Evolutionary conservation across 1,284 basidiomycete genomes (phyloP).

Genomic region (Sanguinoderma infundibulare): DNA sequence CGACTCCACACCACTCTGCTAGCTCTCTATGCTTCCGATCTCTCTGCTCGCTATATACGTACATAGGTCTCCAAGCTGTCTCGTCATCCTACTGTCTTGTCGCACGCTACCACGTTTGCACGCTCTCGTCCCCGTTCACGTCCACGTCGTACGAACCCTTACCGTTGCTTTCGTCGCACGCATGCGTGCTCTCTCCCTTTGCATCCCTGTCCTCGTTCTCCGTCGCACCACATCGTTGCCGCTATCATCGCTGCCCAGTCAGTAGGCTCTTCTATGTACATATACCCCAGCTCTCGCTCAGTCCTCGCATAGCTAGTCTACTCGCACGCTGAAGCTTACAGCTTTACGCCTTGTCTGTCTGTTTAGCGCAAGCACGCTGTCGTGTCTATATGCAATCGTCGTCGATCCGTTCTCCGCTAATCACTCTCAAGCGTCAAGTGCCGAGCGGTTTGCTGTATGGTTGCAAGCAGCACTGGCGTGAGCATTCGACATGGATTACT

Average conservation of each 20-base stretch:
- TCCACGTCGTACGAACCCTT: slow-evolving; percentile 15
- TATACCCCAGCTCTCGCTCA: slow-evolving; percentile 7
- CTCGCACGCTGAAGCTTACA: slow-evolving; percentile 15
- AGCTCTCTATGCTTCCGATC: slow-evolving; percentile 22
- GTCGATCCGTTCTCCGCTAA: slow-evolving; percentile 14
- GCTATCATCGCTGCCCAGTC: slow-evolving; percentile 2
- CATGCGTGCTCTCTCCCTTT: slow-evolving; percentile 20
- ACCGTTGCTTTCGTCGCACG: slow-evolving; percentile 18
- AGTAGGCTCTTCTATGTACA: slow-evolving; percentile 9
- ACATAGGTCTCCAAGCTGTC: slow-evolving; percentile 22
- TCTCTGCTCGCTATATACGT: slow-evolving; percentile 10
- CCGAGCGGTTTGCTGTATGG: too few relatives aligned
- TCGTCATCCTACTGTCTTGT: slow-evolving; percentile 17
- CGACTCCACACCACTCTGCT: slow-evolving; percentile 13
- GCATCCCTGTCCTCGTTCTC: background rate
- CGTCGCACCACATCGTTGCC: slow-evolving; percentile 19
- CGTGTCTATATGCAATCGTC: slow-evolving; percentile 15
- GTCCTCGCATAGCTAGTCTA: slow-evolving; percentile 26
- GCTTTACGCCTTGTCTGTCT: slow-evolving; percentile 14
- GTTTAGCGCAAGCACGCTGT: slow-evolving; percentile 24
- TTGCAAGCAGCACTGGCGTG: too few relatives aligned
- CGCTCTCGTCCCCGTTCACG: slow-evolving; percentile 17
- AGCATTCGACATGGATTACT: too few relatives aligned
- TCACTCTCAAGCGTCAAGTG: too few relatives aligned
- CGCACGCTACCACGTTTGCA: slow-evolving; percentile 14